phyloP scores from a whole-genome alignment of 2,329 filamentous ascomycete genomes.

The Pestalotiopsis sp. region DNA sequence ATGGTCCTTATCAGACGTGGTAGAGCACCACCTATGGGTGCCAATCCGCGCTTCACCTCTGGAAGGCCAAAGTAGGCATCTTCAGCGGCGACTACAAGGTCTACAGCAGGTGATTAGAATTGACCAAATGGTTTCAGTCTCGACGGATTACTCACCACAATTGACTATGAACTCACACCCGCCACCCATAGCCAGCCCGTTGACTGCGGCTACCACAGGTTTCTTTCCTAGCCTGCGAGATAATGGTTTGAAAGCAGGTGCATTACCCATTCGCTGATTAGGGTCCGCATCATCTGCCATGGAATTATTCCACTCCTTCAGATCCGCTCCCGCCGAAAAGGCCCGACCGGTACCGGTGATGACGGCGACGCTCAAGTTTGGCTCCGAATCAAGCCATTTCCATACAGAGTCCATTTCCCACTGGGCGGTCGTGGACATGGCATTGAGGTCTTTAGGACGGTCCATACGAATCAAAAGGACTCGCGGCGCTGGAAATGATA shows the following conservation, averaged over 20 bases:
- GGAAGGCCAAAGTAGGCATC: constrained; percentile 55
- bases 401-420: constrained; percentile 43
- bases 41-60: constrained; percentile 26
- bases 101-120: constrained; percentile 25
- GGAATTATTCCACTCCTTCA: constrained; percentile 29
- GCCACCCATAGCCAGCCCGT: constrained; percentile 63
- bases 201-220: constrained; percentile 66
- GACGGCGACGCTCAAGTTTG: constrained; percentile 28
- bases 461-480: constrained; percentile 44
- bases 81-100: constrained; percentile 59
- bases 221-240: constrained; percentile 59
- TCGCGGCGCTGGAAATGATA: constrained; percentile 43
- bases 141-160: constrained; percentile 27
- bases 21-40: constrained; percentile 28
- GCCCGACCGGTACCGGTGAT: constrained; percentile 29
- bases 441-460: constrained; percentile 42
- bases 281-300: constrained; percentile 28
- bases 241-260: constrained; percentile 36
- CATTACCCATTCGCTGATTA: constrained; percentile 25
- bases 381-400: constrained; percentile 31
- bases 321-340: constrained; percentile 28
- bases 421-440: constrained; percentile 42
- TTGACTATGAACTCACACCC: constrained; percentile 65
- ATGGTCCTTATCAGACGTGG: constrained; percentile 26
- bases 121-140: background rate